Evolutionary conservation across 768 basidiomycete genomes (phyloP).

Genomic region (Tremella mesenterica): DNA sequence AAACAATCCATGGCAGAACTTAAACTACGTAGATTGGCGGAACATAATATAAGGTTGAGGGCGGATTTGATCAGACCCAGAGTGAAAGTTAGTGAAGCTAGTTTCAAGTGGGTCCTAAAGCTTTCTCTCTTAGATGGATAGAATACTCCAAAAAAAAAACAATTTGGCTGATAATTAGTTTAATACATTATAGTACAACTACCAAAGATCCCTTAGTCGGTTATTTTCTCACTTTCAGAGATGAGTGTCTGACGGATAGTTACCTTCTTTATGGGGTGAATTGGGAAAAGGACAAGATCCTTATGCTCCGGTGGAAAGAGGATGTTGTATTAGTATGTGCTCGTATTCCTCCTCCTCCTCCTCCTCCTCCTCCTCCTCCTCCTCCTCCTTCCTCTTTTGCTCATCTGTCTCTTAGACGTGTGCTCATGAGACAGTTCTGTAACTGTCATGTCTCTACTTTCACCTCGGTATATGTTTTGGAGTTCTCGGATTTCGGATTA

Average conservation of each 20-base stretch:
- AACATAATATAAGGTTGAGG: slow-evolving; percentile 82
- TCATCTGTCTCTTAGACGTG: too few species aligned
- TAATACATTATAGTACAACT: slow-evolving; percentile 88
- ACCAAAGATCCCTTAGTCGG: slow-evolving; percentile 60
- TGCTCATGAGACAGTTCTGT: background rate
- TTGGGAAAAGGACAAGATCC: slow-evolving; percentile 88
- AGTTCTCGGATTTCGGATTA: background rate
- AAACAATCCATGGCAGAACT: slow-evolving; percentile 95
- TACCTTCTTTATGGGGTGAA: slow-evolving; percentile 94
- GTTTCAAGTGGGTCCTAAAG: slow-evolving; percentile 57
- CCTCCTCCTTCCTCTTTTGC: background rate
- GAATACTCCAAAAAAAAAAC: background rate
- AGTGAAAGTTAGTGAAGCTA: slow-evolving; percentile 83
- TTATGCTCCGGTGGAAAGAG: slow-evolving; percentile 63
- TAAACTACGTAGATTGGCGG: slow-evolving; percentile 82
- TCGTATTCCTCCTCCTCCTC: background rate
- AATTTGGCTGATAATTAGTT: slow-evolving; percentile 47
- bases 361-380: too few species aligned
- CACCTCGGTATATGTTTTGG: background rate
- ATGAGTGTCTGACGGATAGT: slow-evolving; percentile 48
- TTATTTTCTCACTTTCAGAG: background rate
- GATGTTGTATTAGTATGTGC: slow-evolving; percentile 42
- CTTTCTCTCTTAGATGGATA: background rate
- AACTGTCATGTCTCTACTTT: background rate
- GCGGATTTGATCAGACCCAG: slow-evolving; percentile 86